Base-by-base conservation (phyloP, 306 rosid species). In the Pachyrhizus erosus region DNA sequence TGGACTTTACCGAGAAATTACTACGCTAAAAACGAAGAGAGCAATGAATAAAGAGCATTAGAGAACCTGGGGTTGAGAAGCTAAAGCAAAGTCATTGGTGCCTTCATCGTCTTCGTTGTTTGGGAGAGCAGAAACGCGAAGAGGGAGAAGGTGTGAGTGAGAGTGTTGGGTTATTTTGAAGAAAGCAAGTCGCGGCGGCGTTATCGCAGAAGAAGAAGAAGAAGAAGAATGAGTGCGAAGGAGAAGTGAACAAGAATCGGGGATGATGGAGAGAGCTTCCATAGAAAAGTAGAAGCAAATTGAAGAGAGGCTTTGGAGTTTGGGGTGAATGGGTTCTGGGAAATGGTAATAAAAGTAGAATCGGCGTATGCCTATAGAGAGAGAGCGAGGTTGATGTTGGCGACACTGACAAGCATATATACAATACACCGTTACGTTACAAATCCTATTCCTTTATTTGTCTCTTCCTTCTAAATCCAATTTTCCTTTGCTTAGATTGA, bases 111-210 rank as follows among this genome's bases (percentile, higher is more conserved):
- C 78, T 0, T 45, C 71, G 14, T 62, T 20, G 23, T 31, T 7
- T 0, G 80, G 60, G 8, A 80, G 62, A 70, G 78, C 72, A 58
- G 84, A 81, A 33, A 73, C 34, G 3, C 80, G 84, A 73, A 81
- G 79, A 23, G 84, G 65, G 60, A 15, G 20, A 15, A 27, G 14
- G 2, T 14, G 61, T 8, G 83, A 40, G 13, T 43, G 78, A 5
- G 43, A 49, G 21, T 37, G 72, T 13, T 45, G 74, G 3, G 21
- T 3, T 26, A 34, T 61, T 37, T 51, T 73, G 24, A 81, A 55
- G 24, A 81, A 67, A 9, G 31, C 0, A 67, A 67, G 51, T 8
- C 33, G 79, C 11, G 74, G 79, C 11, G 74, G 33, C 0, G 80
- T 34, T 62, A 9, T 57, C 6, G 17, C 42, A 65, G 7, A 58